A percentile compares a stretch with the other conserved stretches of the same genome.
Conservation (phyloP, 176 grass and related monocot genomes). For the Rhipidocladum racemiflorum region DNA sequence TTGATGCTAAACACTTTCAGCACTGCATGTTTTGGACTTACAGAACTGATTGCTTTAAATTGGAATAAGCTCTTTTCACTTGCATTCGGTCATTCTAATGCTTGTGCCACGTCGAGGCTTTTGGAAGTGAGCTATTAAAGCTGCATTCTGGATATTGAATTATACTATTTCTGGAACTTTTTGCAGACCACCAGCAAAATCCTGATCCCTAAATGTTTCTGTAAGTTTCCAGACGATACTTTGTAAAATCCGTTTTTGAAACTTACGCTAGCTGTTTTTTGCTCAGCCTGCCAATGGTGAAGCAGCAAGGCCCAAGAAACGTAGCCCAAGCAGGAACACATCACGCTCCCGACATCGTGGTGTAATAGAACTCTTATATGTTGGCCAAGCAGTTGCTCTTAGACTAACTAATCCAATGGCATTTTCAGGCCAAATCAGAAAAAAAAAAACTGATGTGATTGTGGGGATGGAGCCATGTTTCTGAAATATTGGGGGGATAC, state of each 20-base stretch:
- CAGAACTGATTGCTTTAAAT: no score
- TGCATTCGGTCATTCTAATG: not conserved
- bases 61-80: slow-evolving; percentile 14
- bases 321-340: slow-evolving; percentile 32
- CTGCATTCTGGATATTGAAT: slow-evolving; percentile 47
- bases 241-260: not conserved
- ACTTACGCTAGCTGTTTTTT: no score
- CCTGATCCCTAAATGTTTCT: slow-evolving; percentile 23
- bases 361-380: not conserved
- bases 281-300: no score
- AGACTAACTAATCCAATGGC: not conserved
- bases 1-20: not conserved
- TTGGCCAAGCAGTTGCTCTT: not conserved
- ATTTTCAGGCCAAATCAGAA: slow-evolving; percentile 40
- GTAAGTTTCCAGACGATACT: slow-evolving; percentile 28
- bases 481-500: no score
- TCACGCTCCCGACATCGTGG: slow-evolving; percentile 36
- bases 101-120: slow-evolving; percentile 25
- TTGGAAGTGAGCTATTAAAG: slow-evolving; percentile 26
- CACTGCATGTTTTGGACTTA: slow-evolving; percentile 3
- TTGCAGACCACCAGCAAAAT: slow-evolving; percentile 62
- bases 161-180: slow-evolving; percentile 44
- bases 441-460: not conserved
- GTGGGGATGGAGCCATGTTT: not conserved
- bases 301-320: slow-evolving; percentile 39